A percentile compares a stretch with the other conserved stretches of the same genome.
phyloP scores from a whole-genome alignment of 345 rosid species.

The Gossypium anomalum region DNA sequence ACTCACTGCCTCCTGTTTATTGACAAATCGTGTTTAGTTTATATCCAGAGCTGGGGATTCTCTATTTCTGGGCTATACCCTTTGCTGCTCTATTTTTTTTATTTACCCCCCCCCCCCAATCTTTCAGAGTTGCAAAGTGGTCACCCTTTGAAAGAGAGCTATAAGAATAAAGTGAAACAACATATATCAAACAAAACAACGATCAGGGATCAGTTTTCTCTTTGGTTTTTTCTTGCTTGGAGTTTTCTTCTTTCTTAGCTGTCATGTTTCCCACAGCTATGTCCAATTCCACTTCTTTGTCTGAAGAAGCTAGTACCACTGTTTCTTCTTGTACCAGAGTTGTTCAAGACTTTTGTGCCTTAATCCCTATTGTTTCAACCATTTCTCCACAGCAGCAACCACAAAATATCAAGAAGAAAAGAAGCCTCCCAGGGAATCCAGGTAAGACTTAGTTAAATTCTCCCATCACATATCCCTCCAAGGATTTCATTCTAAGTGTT shows the following conservation, averaged over 20 bases:
- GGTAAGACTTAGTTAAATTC: slow-evolving; percentile 35
- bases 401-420: slow-evolving; percentile 63
- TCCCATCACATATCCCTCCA: background rate
- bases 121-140: slow-evolving; percentile 22
- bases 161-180: background rate
- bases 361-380: slow-evolving; percentile 36
- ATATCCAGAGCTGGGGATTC: slow-evolving; percentile 41
- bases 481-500: background rate
- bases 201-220: slow-evolving; percentile 3
- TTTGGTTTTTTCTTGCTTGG: slow-evolving; percentile 36
- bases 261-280: slow-evolving; percentile 57
- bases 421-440: slow-evolving; percentile 94
- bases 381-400: slow-evolving; percentile 32
- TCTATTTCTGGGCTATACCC: slow-evolving; percentile 25
- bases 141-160: slow-evolving; percentile 16
- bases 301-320: slow-evolving; percentile 51
- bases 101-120: background rate
- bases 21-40: slow-evolving; percentile 32
- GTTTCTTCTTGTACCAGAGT: slow-evolving; percentile 55
- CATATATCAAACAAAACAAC: slow-evolving; percentile 21
- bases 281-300: slow-evolving; percentile 58
- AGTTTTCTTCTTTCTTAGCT: slow-evolving; percentile 34
- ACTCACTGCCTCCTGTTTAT: slow-evolving; percentile 42
- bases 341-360: slow-evolving; percentile 44
- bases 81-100: slow-evolving; percentile 17